Conservation (phyloP, 1,139 yeast species). For the Candida gigantensis region DNA sequence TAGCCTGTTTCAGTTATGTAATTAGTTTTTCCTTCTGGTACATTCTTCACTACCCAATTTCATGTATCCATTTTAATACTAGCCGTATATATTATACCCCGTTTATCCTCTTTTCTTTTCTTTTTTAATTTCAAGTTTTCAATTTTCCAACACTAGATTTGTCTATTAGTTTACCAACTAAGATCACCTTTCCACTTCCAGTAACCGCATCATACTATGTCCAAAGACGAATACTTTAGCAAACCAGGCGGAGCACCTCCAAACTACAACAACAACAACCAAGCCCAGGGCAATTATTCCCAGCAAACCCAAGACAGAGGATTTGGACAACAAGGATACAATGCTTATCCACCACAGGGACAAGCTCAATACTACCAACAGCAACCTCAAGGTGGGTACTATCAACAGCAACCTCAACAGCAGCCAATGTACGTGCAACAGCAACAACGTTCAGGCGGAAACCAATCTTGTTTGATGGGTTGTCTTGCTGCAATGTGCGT, state of each 20-base stretch:
- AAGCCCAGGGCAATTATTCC: constrained; percentile 19
- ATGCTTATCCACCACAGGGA: constrained; percentile 16
- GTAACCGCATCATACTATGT: too few relatives aligned
- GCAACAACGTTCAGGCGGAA: constrained; percentile 39
- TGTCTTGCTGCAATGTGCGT: constrained; percentile 74
- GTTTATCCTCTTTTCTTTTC: too few relatives aligned
- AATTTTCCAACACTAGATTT: too few relatives aligned
- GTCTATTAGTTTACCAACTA: too few relatives aligned
- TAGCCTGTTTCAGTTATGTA: too few relatives aligned
- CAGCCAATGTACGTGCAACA: constrained; percentile 68
- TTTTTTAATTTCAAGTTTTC: too few relatives aligned
- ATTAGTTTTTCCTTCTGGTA: too few relatives aligned
- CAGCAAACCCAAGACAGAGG: constrained; percentile 23
- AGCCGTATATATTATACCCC: too few relatives aligned
- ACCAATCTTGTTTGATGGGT: constrained; percentile 60
- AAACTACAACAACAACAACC: constrained; percentile 23
- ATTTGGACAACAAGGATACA: too few relatives aligned
- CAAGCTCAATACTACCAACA: constrained; percentile 20
- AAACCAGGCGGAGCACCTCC: constrained; percentile 54
- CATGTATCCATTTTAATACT: too few relatives aligned
- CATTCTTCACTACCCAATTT: too few relatives aligned
- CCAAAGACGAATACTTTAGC: constrained; percentile 26
- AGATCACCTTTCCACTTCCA: too few relatives aligned
- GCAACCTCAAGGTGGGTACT: constrained; percentile 22
- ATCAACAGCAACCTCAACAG: constrained; percentile 30